These are phyloP conservation scores for Fragilaria crotonensis DNA, from an alignment of 108 stramenopile genomes.

Conservation along the genomic window DNA sequence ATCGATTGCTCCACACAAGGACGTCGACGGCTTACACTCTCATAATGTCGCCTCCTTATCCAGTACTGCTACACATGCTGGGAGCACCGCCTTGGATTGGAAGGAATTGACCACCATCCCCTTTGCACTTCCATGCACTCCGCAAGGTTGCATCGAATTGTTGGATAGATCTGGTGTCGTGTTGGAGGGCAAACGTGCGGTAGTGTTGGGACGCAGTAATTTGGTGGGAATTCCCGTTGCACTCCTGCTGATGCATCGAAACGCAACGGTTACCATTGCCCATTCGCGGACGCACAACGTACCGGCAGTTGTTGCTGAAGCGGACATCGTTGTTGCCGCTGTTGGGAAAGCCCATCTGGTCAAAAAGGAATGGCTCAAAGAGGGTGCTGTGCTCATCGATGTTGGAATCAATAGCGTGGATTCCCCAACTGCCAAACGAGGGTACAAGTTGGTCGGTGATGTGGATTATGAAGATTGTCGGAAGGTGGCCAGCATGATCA, in stretches of 20 bases:
- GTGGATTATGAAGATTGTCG: conserved; percentile 74
- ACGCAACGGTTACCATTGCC: conserved; percentile 89
- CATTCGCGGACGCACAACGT: conserved; percentile 86
- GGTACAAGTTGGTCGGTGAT: conserved; percentile 93
- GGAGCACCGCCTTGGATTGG: conserved; percentile 30
- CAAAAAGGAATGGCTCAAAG: conserved; percentile 82
- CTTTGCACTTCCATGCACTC: conserved; percentile 69
- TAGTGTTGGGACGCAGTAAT: conserved; percentile 85
- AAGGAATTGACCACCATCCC: conserved; percentile 28
- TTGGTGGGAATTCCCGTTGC: conserved; percentile 89
- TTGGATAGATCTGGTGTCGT: conserved; percentile 75
- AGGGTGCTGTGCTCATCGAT: conserved; percentile 90
- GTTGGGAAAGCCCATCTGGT: conserved; percentile 85
- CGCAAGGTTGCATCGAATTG: conserved; percentile 91
- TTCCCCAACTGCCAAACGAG: conserved; percentile 53
- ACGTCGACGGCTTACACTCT: conserved; percentile 92
- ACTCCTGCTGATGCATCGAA: conserved; percentile 69
- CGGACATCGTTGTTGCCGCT: conserved; percentile 93
- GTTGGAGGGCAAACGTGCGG: conserved; percentile 84
- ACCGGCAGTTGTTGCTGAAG: conserved; percentile 53
- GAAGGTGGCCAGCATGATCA: conserved; percentile 77
- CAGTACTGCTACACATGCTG: conserved; percentile 11
- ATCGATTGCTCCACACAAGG: conserved; percentile 66
- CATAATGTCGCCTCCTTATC: conserved; percentile 77
- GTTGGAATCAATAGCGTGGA: conserved; percentile 92